Evolutionary conservation across 1,284 basidiomycete species (phyloP), one percentile per base, ranked within the genome.

Genomic region (Ustilago nuda): DNA sequence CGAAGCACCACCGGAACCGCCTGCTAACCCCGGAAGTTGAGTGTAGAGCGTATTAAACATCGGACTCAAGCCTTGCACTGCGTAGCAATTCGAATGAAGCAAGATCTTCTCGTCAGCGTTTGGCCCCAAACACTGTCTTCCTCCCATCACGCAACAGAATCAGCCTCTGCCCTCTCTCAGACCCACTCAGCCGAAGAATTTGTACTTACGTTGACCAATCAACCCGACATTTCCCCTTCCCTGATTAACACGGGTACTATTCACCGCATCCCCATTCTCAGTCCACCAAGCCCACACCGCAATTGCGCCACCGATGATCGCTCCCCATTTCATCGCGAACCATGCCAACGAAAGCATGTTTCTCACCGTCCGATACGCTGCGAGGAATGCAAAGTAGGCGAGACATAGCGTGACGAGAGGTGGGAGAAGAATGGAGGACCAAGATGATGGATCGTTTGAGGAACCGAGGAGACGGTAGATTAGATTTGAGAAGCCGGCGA

Each of bases 301-400:
- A 33, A 82, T 76, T 48, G 66, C 51, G 12, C 53, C 68, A 13
- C 78, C 78, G 15, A 82, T 61, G 48, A 82, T 74, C 19, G 74
- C 75, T 15, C 80, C 80, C 76, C 78, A 82, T 56, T 80, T 82
- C 76, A 82, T 70, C 6, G 75, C 76, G 41, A 66, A 82, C 76
- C 76, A 78, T 5, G 69, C 76, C 4, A 82, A 51, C 4, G 57
- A 41, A 37, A 82, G 23, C 61, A 76, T 76, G 30, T 58, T 69
- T 13, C 78, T 56, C 17, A 76, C 66, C 17, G 78, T 78, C 13
- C 78, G 56, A 52, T 82, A 82, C 27, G 76, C 80, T 37, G 76
- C 71, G 6, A 82, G 39, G 35, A 82, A 73, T 17, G 78, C 72
- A 53, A 73, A 66, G 61, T 82, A 82, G 50, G 76, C 76, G 52